Evolutionary conservation across 331 rosid species (phyloP).

Genomic region (Ulmus americana): DNA sequence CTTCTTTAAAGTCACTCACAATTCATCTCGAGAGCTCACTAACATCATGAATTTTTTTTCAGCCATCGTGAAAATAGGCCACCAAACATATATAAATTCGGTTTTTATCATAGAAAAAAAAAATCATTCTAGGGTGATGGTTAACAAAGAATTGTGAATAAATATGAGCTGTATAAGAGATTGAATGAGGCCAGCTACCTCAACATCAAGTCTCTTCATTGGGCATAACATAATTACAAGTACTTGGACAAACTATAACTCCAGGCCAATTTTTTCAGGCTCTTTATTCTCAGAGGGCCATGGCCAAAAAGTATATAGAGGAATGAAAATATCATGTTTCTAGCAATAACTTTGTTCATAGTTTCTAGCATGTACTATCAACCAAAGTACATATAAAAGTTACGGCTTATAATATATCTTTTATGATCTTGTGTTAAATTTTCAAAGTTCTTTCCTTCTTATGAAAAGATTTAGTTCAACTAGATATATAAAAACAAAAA

Average conservation of each 20-base stretch:
- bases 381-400: background rate
- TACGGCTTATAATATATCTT: too few relatives aligned
- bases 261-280: constrained; percentile 33
- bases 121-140: background rate
- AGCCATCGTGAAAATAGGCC: too few relatives aligned
- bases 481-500: too few relatives aligned
- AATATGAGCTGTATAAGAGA: background rate
- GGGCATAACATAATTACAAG: background rate
- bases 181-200: constrained; percentile 18
- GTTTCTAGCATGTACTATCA: background rate
- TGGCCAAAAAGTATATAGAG: background rate
- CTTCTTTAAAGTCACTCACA: too few relatives aligned
- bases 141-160: background rate
- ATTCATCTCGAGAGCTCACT: too few relatives aligned
- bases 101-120: too few relatives aligned
- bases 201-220: background rate
- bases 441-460: too few relatives aligned
- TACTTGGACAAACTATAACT: constrained; percentile 2
- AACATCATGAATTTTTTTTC: too few relatives aligned
- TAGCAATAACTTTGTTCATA: background rate
- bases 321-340: background rate
- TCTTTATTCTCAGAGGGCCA: constrained; percentile 17
- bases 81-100: too few relatives aligned
- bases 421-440: too few relatives aligned
- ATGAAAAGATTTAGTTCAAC: too few relatives aligned